Conservation (phyloP, 169 alveolate species). For the Plasmodium sp. region DNA sequence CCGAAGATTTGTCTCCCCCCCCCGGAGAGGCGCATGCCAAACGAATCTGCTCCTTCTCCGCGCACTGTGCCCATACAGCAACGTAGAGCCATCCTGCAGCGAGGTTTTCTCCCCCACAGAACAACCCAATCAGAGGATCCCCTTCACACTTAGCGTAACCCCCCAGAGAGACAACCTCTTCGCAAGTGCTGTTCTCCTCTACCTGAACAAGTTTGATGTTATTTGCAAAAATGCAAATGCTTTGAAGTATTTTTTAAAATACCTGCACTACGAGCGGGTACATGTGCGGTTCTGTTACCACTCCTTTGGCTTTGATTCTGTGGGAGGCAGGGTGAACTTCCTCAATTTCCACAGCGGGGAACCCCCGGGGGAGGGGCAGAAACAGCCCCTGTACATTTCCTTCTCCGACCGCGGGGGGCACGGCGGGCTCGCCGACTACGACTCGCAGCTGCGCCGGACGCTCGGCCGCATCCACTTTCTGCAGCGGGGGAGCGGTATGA, state of each 20-base stretch:
- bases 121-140: not conserved
- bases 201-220: slow-evolving; percentile 27
- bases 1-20: not conserved
- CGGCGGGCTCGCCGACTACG: slow-evolving; percentile 7
- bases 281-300: slow-evolving; percentile 1
- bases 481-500: not conserved
- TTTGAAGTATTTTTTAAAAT: slow-evolving; percentile 30
- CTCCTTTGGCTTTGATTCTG: not conserved
- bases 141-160: not conserved
- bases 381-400: slow-evolving; percentile 21
- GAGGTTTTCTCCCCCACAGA: not conserved
- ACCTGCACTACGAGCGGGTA: not conserved
- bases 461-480: slow-evolving; percentile 26
- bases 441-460: not conserved
- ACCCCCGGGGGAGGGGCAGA: not conserved
- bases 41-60: not conserved
- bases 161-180: not conserved
- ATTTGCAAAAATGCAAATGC: slow-evolving; percentile 50
- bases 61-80: slow-evolving; percentile 46
- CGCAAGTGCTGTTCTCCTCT: not conserved
- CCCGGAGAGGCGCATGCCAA: not conserved
- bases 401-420: slow-evolving; percentile 45
- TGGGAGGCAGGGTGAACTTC: not conserved
- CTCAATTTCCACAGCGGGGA: not conserved
- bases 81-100: not conserved